Percentiles rank a stretch among this genome's conserved stretches.
These are phyloP conservation scores for Ascochyta koolunga DNA, from an alignment of 2,329 filamentous ascomycete species.

Conservation along the genomic window DNA sequence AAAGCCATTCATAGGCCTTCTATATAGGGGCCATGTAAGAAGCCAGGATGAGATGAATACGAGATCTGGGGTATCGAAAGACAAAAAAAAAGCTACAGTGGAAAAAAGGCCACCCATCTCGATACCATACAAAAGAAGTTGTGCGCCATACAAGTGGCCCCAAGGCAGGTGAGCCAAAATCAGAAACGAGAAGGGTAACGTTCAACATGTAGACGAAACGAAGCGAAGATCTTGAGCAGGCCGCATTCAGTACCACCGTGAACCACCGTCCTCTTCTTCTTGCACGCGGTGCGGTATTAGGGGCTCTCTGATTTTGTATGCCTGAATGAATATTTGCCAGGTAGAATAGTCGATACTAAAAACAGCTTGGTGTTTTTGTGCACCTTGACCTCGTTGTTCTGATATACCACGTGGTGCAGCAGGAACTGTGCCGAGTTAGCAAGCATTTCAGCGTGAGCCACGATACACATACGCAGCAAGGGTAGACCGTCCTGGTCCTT, in stretches of 20 bases:
- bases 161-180: neutral
- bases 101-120: neutral
- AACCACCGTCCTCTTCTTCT: conserved; percentile 30
- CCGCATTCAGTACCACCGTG: conserved; percentile 5
- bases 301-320: conserved; percentile 75
- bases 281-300: conserved; percentile 80
- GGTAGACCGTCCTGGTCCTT: conserved; percentile 76
- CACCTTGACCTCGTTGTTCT: conserved; percentile 60
- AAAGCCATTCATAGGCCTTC: neutral
- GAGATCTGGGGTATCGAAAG: conserved; percentile 15
- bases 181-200: neutral
- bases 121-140: conserved; percentile 1
- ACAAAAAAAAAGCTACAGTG: neutral
- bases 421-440: conserved; percentile 42
- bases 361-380: conserved; percentile 77
- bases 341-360: conserved; percentile 84
- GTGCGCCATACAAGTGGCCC: neutral
- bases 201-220: neutral
- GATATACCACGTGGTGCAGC: conserved; percentile 56
- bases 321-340: conserved; percentile 79
- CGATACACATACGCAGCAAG: conserved; percentile 70
- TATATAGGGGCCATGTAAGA: neutral
- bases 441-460: neutral
- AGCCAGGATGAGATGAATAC: neutral
- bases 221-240: neutral